Conservation (phyloP, 345 rosid species). For the Camelina laxa region DNA sequence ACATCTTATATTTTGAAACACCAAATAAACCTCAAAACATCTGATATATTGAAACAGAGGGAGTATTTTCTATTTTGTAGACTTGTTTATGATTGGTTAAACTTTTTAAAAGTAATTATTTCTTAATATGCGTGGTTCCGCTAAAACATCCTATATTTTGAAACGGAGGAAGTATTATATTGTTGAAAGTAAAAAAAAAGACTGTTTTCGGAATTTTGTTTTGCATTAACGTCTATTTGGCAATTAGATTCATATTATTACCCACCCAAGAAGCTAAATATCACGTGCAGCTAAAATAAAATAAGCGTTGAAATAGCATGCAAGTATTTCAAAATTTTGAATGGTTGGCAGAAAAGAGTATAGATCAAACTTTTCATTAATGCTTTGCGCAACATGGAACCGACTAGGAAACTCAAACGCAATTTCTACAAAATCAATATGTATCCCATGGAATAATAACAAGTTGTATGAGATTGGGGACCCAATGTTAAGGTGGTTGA, state of each 20-base stretch:
- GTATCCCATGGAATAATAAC: not conserved
- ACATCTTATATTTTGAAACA: too few relatives aligned
- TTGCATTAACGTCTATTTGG: not conserved
- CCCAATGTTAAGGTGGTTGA: not conserved
- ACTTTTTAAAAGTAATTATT: too few relatives aligned
- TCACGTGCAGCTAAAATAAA: constrained; percentile 11
- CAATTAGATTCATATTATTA: not conserved
- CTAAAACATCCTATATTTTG: too few relatives aligned
- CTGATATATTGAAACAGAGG: too few relatives aligned
- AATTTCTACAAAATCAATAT: not conserved
- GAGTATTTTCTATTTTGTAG: too few relatives aligned
- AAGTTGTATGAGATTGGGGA: not conserved
- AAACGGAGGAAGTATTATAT: too few relatives aligned
- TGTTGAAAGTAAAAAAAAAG: not conserved
- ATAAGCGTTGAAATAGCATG: not conserved
- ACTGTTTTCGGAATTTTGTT: not conserved
- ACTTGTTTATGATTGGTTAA: too few relatives aligned
- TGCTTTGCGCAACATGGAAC: constrained; percentile 17
- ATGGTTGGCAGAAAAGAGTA: constrained; percentile 13
- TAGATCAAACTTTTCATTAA: not conserved
- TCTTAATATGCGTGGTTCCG: too few relatives aligned
- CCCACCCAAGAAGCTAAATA: constrained; percentile 13
- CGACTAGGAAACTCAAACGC: constrained; percentile 10
- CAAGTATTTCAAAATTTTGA: not conserved
- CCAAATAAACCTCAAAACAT: too few relatives aligned